These are phyloP conservation scores for Rugonectria rugulosa DNA, from an alignment of 2,329 filamentous ascomycete species.

Conservation along the genomic window DNA sequence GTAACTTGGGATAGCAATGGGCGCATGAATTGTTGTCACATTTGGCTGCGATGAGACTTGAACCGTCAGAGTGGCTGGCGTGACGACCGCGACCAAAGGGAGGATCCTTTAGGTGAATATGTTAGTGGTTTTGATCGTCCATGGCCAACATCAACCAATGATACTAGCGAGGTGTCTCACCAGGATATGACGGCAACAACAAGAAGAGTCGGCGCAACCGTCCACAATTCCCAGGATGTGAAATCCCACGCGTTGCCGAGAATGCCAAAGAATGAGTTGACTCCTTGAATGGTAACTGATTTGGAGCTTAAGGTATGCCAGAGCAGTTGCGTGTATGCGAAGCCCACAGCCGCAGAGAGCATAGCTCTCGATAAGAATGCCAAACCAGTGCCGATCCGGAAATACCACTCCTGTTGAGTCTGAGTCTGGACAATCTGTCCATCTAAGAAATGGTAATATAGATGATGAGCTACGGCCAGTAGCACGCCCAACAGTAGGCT, in stretches of 20 bases:
- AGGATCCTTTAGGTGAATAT: slow-evolving; percentile 13
- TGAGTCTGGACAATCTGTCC: not conserved
- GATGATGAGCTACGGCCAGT: slow-evolving; percentile 13
- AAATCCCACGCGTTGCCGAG: slow-evolving; percentile 10
- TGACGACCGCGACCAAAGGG: slow-evolving; percentile 6
- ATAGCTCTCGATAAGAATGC: slow-evolving; percentile 1
- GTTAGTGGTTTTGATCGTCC: too few relatives aligned
- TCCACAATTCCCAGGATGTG: slow-evolving; percentile 4
- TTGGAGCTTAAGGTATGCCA: slow-evolving; percentile 6
- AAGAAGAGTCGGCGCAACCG: not conserved
- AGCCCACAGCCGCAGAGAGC: slow-evolving; percentile 2
- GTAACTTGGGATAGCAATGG: not conserved
- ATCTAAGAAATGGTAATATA: slow-evolving; percentile 1
- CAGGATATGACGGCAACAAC: slow-evolving; percentile 3
- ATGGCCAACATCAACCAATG: not conserved
- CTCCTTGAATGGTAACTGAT: not conserved
- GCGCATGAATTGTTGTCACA: rapidly evolving
- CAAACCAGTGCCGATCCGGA: slow-evolving; percentile 16
- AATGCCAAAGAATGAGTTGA: slow-evolving; percentile 9
- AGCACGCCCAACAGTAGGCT: not conserved
- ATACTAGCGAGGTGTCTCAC: not conserved
- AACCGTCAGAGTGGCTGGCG: not conserved
- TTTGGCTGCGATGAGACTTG: not conserved
- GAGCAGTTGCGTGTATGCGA: slow-evolving; percentile 19
- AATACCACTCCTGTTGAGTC: slow-evolving; percentile 21